Base-by-base conservation (phyloP, 352 stramenopile species). In the Peronospora farinosa region DNA sequence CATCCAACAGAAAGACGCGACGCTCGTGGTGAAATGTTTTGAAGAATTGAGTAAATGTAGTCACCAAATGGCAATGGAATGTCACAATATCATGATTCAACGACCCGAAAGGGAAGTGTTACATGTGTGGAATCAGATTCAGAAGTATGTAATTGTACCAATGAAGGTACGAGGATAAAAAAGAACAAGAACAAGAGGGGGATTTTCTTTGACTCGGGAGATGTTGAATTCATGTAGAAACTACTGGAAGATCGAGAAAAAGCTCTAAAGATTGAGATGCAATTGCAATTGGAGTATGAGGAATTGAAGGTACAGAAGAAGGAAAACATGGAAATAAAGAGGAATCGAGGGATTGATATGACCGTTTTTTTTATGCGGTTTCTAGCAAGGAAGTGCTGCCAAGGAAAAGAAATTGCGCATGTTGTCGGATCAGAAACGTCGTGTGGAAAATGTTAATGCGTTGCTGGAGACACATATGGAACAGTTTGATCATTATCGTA, bases 201-300 rank as follows among this genome's bases (percentile, higher is more conserved):
- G 10, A 15, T 31, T 10, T 13, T 30, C 49, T 10, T 44, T 27
- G 3, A 25, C 46, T 17, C n/a, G n/a, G n/a, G n/a, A n/a, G n/a
- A n/a, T n/a, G n/a, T n/a, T 40, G 9, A 7, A 19, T 15, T 42
- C 9, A 3, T 41, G 25, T 33, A 90, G 78, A 67, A 76, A 25
- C 44, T 93, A n/a, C 42, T 91, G 23, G 82, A 91, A 40, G 82
- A 93, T 52, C 70, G 82, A 0, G 82, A 91, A 12, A 93, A 91
- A 46, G 74, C 73, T 3, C 64, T 88, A 32, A 91, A 90, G 63
- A 86, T 86, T 25, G 71, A 88, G 17, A 46, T 46, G 1, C 89
- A 89, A 41, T 51, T 93, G 9, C 77, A 91, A 38, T 84, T 78
- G 38, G 82, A 93, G 51, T 84, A 83, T 32, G 76, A 91, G 13